Base-by-base conservation (phyloP, 805 yeast species). In the Millerozyma acaciae region DNA sequence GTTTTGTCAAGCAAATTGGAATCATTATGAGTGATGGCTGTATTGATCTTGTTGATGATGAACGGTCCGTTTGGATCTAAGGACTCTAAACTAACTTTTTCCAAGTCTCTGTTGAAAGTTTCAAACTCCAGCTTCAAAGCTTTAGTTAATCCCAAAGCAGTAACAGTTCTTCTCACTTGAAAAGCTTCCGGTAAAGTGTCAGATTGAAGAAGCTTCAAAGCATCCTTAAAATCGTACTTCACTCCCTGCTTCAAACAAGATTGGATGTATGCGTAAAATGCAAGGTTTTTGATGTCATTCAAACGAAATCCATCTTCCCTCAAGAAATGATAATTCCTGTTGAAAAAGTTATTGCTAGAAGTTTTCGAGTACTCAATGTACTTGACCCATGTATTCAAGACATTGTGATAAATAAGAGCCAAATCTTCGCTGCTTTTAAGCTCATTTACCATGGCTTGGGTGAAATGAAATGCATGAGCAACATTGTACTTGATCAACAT, bases 401-500 rank as follows among this genome's bases (percentile, higher is more conserved):
- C 55, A 4, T 42, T 45, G 8, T 51, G 38, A 44, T 51, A 55
- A 4, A 44, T 43, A 6, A 34, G 32, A 6, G 34, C 32, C 17
- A 26, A 21, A 26, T 40, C 28, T 27, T 45, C 46, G 5, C 38
- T 33, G 21, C 43, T 40, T 16, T 35, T 32, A 30, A 60, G 33
- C 22, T 40, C 40, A 13, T 43, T 26, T 21, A 38, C 40, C 28
- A 58, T 57, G 10, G 45, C 35, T 28, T 33, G 35, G 8, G 48
- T 39, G 39, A 56, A 62, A 38, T 62, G 63, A 47, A 47, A 56
- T 22, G 42, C 35, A 42, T 65, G 62, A 19, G 62, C 64, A n/a
- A 66, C 48, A 8, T 49, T 42, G 42, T 62, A 39, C 22, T 48
- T 38, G n/a, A 46, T 38, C 35, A 58, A 49, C 27, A 57, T 27